phyloP scores from a whole-genome alignment of 2,329 filamentous ascomycete species.

The Fusarium sp. region DNA sequence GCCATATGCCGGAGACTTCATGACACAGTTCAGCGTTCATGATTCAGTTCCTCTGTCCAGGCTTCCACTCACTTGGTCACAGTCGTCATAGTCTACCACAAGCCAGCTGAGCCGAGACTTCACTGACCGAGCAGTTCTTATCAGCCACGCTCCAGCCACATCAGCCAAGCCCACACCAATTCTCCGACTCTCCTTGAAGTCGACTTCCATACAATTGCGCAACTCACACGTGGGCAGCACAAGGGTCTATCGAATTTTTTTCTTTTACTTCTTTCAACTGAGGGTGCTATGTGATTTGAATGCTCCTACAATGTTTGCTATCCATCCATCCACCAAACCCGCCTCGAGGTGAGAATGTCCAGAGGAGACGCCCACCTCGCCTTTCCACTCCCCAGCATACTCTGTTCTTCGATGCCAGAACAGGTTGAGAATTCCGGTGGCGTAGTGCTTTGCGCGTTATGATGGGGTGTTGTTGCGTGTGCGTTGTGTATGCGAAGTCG shows the following conservation, averaged over 20 bases:
- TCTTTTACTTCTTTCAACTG: slow-evolving; percentile 37
- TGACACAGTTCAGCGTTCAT: not conserved
- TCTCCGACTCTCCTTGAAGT: not conserved
- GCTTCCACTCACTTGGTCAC: not conserved
- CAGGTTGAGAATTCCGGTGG: slow-evolving; percentile 30
- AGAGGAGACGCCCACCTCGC: slow-evolving; percentile 25
- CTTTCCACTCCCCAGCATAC: slow-evolving; percentile 34
- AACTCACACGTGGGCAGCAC: not conserved
- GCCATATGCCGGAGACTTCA: not conserved
- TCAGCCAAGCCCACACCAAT: not conserved
- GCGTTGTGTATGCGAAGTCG: slow-evolving; percentile 21
- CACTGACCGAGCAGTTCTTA: not conserved
- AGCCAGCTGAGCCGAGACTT: not conserved
- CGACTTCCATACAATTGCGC: not conserved
- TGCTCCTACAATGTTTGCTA: slow-evolving; percentile 41
- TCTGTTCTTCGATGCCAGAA: slow-evolving; percentile 37
- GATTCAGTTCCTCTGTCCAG: not conserved
- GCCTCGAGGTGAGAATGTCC: slow-evolving; percentile 22
- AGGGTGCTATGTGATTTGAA: slow-evolving; percentile 41
- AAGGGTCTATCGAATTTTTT: slow-evolving; percentile 41
- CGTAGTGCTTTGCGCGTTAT: slow-evolving; percentile 27
- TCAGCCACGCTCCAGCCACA: slow-evolving; percentile 33
- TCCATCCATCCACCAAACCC: slow-evolving; percentile 41
- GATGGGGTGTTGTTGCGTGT: slow-evolving; percentile 32
- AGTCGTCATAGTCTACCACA: not conserved